Evolutionary conservation across 1,139 yeast species (phyloP).

Genomic region (Candida glucosophila): DNA sequence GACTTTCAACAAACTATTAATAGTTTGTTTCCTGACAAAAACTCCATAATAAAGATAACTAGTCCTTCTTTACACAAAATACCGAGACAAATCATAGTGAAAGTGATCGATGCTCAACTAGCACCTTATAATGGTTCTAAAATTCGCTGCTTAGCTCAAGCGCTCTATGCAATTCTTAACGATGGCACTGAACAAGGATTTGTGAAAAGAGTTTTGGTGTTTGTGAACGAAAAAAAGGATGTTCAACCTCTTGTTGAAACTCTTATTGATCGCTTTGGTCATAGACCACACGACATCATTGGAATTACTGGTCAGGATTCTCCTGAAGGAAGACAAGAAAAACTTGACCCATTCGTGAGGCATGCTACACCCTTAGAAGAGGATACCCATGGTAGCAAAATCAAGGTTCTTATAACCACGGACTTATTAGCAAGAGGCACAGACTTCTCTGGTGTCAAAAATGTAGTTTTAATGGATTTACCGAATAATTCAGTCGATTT

Average conservation of each 20-base stretch:
- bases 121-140: slow-evolving; percentile 81
- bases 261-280: slow-evolving; percentile 46
- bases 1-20: slow-evolving; percentile 60
- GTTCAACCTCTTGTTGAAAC: slow-evolving; percentile 51
- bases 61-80: slow-evolving; percentile 80
- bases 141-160: slow-evolving; percentile 78
- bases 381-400: slow-evolving; percentile 18
- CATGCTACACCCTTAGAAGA: slow-evolving; percentile 41
- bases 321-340: slow-evolving; percentile 46
- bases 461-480: slow-evolving; percentile 75
- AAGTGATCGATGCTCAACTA: slow-evolving; percentile 65
- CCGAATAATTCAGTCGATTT: slow-evolving; percentile 82
- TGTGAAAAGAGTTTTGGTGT: slow-evolving; percentile 77
- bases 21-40: slow-evolving; percentile 54
- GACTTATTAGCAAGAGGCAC: slow-evolving; percentile 87
- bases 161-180: slow-evolving; percentile 72
- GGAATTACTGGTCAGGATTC: slow-evolving; percentile 62
- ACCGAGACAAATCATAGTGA: slow-evolving; percentile 65
- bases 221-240: slow-evolving; percentile 69
- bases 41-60: slow-evolving; percentile 46
- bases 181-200: slow-evolving; percentile 76
- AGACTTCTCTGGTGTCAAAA: slow-evolving; percentile 74
- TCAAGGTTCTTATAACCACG: slow-evolving; percentile 75
- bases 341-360: slow-evolving; percentile 52
- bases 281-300: slow-evolving; percentile 34